Percentiles rank a stretch among this genome's conserved stretches.
Conservation (phyloP, 2,329 filamentous ascomycete genomes). For the Trichoderma polysporum region DNA sequence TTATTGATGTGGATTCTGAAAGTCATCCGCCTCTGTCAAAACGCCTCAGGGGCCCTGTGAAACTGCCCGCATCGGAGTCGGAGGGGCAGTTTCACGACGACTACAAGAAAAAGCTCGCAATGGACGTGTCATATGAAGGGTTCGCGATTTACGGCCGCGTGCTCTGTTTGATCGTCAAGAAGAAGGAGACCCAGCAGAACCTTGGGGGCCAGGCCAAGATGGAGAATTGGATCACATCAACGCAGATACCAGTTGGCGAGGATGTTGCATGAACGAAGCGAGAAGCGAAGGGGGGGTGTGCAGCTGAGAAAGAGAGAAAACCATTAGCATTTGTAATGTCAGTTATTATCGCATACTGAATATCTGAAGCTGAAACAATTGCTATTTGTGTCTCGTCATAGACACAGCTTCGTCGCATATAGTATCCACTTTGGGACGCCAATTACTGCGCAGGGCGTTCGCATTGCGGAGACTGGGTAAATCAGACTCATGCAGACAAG, state of each 20-base stretch:
- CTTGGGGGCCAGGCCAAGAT: constrained; percentile 66
- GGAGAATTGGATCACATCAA: constrained; percentile 82
- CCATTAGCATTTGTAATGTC: not conserved
- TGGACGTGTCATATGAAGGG: constrained; percentile 88
- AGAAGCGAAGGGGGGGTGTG: not conserved
- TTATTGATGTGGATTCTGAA: constrained; percentile 42
- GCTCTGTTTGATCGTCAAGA: constrained; percentile 83
- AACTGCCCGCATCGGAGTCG: constrained; percentile 27
- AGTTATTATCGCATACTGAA: not conserved
- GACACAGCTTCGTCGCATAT: not conserved
- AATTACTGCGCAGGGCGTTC: not conserved
- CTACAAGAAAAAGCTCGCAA: constrained; percentile 87
- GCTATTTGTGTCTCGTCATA: not conserved
- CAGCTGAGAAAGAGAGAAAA: not conserved
- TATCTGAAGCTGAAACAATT: not conserved
- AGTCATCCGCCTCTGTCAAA: constrained; percentile 46
- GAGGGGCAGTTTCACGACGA: constrained; percentile 43
- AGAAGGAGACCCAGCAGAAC: constrained; percentile 55
- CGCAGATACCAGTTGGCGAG: constrained; percentile 58
- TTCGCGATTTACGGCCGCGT: constrained; percentile 95
- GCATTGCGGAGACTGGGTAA: not conserved
- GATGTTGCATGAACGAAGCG: constrained; percentile 30
- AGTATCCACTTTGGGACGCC: not conserved
- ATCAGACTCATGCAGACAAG: not conserved
- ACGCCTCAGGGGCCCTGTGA: constrained; percentile 39